These are phyloP conservation scores for Roridomyces roridus DNA, from an alignment of 768 basidiomycete species.

Conservation along the genomic window DNA sequence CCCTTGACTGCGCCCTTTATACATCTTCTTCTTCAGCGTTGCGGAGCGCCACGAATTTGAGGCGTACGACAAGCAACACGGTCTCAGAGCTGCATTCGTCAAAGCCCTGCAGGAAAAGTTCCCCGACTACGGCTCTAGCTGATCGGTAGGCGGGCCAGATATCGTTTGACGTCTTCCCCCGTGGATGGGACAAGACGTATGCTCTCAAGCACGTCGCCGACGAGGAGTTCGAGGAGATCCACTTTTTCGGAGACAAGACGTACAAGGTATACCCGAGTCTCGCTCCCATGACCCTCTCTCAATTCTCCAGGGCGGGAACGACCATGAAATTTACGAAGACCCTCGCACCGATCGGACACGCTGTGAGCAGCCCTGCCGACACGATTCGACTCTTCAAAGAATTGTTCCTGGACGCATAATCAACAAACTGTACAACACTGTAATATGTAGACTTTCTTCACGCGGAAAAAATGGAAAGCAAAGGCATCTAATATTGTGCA, in stretches of 20 bases:
- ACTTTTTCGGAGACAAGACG: conserved; percentile 98
- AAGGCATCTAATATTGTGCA: background rate
- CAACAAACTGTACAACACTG: background rate
- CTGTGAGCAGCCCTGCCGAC: conserved; percentile 76
- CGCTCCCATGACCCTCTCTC: background rate
- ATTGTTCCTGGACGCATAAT: conserved; percentile 55
- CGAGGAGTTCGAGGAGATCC: conserved; percentile 92
- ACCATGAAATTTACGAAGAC: conserved; percentile 89
- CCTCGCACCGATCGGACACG: conserved; percentile 86
- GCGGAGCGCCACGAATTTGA: conserved; percentile 84
- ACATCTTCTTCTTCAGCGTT: conserved; percentile 49
- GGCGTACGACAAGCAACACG: conserved; percentile 80
- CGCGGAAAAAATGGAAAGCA: background rate
- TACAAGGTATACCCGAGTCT: conserved; percentile 52
- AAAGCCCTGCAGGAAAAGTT: conserved; percentile 82
- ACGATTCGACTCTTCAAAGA: conserved; percentile 75
- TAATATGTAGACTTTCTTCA: no score
- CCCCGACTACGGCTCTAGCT: conserved; percentile 84
- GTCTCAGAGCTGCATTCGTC: conserved; percentile 77
- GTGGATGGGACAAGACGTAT: conserved; percentile 98
- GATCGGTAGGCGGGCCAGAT: conserved; percentile 95
- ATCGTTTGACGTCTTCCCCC: conserved; percentile 91
- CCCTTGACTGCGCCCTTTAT: background rate
- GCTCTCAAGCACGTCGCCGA: conserved; percentile 80
- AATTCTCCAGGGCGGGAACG: conserved; percentile 81